These are phyloP conservation scores for Phyllosticta capitalensis DNA, from an alignment of 2,329 filamentous ascomycete species.

Conservation along the genomic window DNA sequence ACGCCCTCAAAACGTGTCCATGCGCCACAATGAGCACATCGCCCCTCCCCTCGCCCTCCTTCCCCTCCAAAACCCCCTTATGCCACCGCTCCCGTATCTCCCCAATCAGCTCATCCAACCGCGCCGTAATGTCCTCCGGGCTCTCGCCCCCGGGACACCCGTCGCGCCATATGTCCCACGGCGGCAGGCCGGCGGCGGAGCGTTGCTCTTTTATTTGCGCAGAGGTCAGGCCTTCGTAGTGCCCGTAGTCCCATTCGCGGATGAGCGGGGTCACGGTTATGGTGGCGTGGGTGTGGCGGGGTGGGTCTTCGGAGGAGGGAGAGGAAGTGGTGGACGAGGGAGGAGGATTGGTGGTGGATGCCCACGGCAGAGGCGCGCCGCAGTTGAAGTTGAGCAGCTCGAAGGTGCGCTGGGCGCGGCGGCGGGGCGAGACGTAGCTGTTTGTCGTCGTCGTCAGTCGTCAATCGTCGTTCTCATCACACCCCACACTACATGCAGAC, in stretches of 20 bases:
- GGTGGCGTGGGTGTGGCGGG: constrained; percentile 30
- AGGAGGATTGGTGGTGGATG: too few species aligned
- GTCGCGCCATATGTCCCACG: constrained; percentile 81
- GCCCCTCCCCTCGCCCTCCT: constrained; percentile 34
- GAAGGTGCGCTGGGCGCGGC: constrained; percentile 78
- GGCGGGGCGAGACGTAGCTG: constrained; percentile 76
- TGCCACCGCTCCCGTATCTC: constrained; percentile 51
- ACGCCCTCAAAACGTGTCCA: constrained; percentile 78
- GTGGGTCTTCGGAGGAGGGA: not conserved
- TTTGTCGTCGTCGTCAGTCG: constrained; percentile 1
- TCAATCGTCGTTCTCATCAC: not conserved
- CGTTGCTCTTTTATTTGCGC: constrained; percentile 42
- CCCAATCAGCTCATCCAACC: constrained; percentile 66
- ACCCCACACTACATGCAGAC: not conserved
- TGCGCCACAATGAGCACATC: constrained; percentile 79
- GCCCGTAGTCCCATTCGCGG: constrained; percentile 54
- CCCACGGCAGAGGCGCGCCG: constrained; percentile 64
- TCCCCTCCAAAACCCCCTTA: constrained; percentile 39
- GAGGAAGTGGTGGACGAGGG: not conserved
- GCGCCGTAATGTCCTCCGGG: constrained; percentile 60
- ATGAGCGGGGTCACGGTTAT: constrained; percentile 40
- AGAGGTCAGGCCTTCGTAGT: constrained; percentile 50
- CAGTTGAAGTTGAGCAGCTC: constrained; percentile 73
- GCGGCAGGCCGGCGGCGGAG: constrained; percentile 33
- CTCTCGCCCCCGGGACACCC: constrained; percentile 77